Conservation (phyloP, 1,284 basidiomycete species). For the Trametes versicolor region DNA sequence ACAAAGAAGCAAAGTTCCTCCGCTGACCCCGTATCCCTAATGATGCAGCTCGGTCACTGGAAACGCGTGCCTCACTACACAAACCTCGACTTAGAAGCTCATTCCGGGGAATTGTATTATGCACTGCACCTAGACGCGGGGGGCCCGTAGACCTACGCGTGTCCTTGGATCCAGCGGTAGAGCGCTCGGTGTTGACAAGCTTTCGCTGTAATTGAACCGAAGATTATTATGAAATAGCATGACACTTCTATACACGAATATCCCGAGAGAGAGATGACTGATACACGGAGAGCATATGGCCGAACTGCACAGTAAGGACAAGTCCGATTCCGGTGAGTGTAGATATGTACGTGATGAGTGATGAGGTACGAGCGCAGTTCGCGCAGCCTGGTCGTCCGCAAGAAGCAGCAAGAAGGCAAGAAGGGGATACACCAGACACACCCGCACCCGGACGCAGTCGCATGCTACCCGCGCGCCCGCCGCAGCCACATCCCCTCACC, state of each 20-base stretch:
- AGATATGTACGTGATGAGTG: conserved; percentile 4
- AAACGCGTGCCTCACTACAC: too few species aligned
- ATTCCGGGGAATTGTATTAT: too few species aligned
- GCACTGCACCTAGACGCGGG: too few species aligned
- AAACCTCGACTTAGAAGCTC: too few species aligned
- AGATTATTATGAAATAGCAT: background rate
- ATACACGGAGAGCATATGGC: background rate
- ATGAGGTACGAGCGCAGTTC: background rate
- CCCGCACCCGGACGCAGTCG: background rate
- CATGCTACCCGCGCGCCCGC: background rate
- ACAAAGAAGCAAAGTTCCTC: too few species aligned
- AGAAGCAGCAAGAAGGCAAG: conserved; percentile 3
- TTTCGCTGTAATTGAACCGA: too few species aligned
- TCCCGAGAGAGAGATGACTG: background rate
- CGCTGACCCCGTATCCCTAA: too few species aligned
- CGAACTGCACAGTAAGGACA: background rate
- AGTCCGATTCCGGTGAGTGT: background rate
- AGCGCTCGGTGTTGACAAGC: too few species aligned
- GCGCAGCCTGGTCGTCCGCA: background rate
- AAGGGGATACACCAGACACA: background rate
- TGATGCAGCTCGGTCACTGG: too few species aligned
- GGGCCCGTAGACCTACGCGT: too few species aligned
- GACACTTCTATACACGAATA: background rate
- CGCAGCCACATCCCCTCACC: background rate
- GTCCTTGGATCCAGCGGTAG: too few species aligned